Conservation (phyloP, 345 rosid genomes). For the Draba incana region DNA sequence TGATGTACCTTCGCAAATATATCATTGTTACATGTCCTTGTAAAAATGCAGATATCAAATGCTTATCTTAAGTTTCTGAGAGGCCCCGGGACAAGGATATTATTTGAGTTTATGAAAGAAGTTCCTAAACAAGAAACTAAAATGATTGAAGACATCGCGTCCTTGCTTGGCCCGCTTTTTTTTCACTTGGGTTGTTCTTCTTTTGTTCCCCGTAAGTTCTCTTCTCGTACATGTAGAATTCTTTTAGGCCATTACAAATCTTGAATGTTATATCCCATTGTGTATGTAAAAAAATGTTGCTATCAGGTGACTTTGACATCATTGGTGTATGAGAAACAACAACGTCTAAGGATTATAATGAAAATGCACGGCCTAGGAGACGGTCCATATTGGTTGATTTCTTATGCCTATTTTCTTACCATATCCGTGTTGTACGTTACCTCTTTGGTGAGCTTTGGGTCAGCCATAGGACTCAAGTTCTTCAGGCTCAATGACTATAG, state of each 20-base stretch:
- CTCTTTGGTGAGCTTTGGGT: too few relatives aligned
- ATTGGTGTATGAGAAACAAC: too few relatives aligned
- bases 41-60: slow-evolving; percentile 39
- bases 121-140: slow-evolving; percentile 29
- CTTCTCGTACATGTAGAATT: neutral
- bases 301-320: slow-evolving; percentile 67
- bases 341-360: too few relatives aligned
- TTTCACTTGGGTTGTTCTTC: slow-evolving; percentile 77
- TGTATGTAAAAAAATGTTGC: too few relatives aligned
- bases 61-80: slow-evolving; percentile 46
- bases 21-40: slow-evolving; percentile 44
- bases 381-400: too few relatives aligned
- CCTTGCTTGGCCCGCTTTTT: slow-evolving; percentile 73
- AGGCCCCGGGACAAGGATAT: slow-evolving; percentile 40
- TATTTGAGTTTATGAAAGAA: slow-evolving; percentile 43
- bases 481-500: too few relatives aligned
- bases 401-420: too few relatives aligned
- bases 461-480: too few relatives aligned
- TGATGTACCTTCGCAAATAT: too few relatives aligned
- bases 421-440: too few relatives aligned
- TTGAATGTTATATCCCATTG: slow-evolving; percentile 33
- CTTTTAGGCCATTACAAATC: slow-evolving; percentile 25
- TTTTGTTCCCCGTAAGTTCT: slow-evolving; percentile 86
- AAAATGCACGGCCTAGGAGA: too few relatives aligned
- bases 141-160: neutral